phyloP scores from a whole-genome alignment of 2,329 filamentous ascomycete genomes.

The Dactylellina parvicollis region DNA sequence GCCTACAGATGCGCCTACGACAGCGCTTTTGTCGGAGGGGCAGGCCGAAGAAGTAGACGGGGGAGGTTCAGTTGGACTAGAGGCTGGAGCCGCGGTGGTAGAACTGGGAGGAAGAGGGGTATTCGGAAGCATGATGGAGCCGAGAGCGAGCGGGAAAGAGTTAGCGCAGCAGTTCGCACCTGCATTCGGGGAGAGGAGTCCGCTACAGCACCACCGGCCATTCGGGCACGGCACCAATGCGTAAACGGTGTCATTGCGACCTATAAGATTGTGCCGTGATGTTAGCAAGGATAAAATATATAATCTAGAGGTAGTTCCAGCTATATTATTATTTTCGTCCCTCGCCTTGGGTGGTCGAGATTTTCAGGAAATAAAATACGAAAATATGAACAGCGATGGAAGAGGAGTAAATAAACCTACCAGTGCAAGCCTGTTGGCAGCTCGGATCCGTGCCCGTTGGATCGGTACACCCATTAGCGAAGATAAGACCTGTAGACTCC shows the following conservation, averaged over 20 bases:
- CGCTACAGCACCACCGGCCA: neutral
- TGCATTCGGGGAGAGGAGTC: neutral
- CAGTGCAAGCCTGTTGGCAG: neutral
- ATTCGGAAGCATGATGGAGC: neutral
- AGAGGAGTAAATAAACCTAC: neutral
- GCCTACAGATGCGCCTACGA: conserved; percentile 3
- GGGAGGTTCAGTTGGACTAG: neutral
- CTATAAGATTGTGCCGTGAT: neutral
- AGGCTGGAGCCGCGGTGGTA: neutral
- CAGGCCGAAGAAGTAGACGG: neutral
- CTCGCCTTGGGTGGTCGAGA: too few species aligned
- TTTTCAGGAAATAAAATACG: too few species aligned
- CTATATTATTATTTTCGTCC: too few species aligned
- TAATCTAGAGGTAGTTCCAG: too few species aligned
- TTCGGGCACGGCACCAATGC: neutral
- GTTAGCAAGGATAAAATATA: too few species aligned
- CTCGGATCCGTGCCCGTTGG: neutral
- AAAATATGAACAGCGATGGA: too few species aligned
- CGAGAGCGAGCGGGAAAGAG: neutral
- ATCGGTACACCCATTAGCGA: conserved; percentile 5
- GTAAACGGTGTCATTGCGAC: conserved; percentile 1
- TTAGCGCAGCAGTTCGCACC: neutral
- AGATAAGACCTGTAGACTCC: neutral
- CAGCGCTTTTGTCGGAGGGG: neutral
- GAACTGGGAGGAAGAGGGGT: neutral